Evolutionary conservation across 148 eudicot genomes (phyloP).

Genomic region (Rhododendron ovatum): DNA sequence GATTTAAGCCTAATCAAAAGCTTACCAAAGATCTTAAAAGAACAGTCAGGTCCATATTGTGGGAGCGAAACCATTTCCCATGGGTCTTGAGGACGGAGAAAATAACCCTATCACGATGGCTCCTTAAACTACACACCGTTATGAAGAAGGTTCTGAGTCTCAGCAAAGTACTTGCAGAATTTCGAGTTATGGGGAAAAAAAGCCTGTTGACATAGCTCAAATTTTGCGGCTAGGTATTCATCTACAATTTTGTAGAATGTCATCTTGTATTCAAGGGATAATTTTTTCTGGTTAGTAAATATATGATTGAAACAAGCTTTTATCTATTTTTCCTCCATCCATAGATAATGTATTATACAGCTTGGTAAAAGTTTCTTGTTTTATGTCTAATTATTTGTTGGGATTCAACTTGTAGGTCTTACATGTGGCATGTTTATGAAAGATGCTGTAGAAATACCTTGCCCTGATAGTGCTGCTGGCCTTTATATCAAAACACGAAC

Average conservation of each 20-base stretch:
- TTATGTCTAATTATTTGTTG: slow-evolving; percentile 24
- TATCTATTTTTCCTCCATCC: neutral
- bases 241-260: neutral
- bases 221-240: neutral
- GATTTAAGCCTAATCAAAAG: no score
- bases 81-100: neutral
- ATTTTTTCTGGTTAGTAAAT: neutral
- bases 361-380: neutral
- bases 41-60: neutral
- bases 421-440: slow-evolving; percentile 74
- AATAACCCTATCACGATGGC: neutral
- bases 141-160: neutral
- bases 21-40: neutral
- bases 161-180: neutral
- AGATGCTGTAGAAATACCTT: slow-evolving; percentile 62
- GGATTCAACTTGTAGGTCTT: slow-evolving; percentile 66
- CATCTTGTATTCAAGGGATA: neutral
- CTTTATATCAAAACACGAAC: slow-evolving; percentile 81
- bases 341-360: neutral
- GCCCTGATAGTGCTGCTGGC: slow-evolving; percentile 87
- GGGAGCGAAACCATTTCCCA: neutral
- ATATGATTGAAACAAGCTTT: neutral
- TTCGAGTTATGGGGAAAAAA: neutral
- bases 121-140: neutral
- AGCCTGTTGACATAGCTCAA: neutral